Evolutionary conservation across 2,329 filamentous ascomycete species (phyloP), one percentile per base, ranked within the genome.

Genomic region (Clonostachys solani): DNA sequence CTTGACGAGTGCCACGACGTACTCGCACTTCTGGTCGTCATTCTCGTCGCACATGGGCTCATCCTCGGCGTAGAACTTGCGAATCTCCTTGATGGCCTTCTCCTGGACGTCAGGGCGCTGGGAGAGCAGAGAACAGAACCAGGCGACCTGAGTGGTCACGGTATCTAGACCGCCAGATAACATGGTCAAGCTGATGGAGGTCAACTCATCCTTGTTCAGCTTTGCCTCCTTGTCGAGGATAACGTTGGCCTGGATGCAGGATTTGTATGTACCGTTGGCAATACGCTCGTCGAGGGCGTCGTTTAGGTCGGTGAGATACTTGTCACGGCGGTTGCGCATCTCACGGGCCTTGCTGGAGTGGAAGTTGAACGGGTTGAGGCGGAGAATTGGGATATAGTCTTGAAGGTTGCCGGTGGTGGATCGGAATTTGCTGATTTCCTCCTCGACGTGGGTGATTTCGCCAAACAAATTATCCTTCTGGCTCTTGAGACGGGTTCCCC

Each of bases 161-260:
- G 84, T 87, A 51, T 87, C 83, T 5, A 87, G 66, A 0, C 83
- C 83, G 1, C 83, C 83, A 0, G 80, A 83, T 5, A 87, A 66
- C 83, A 87, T 87, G 1, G 83, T 86, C 50, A 87, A 61, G 51
- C 79, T 83, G 54, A 86, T 86, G 0, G 78, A 82, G 0, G 75
- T 84, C 35, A 86, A 69, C 52, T 87, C 83, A 44, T 78, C 80
- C 37, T 74, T 72, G 62, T 78, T 83, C 15, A 86, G 64, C 51
- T 78, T 81, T 0, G 81, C 77, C 36, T 86, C 82, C 53, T 80
- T 75, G 52, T 86, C 82, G 42, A 77, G 65, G 49, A 86, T 84
- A 33, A 86, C 75, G 50, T 85, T 86, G 5, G 80, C 81, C 50
- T 86, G 82, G 40, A 86, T 86, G 56, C 83, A 86, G 1, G 82